Evolutionary conservation across 345 rosid genomes (phyloP).

Genomic region (Isatis tinctoria): DNA sequence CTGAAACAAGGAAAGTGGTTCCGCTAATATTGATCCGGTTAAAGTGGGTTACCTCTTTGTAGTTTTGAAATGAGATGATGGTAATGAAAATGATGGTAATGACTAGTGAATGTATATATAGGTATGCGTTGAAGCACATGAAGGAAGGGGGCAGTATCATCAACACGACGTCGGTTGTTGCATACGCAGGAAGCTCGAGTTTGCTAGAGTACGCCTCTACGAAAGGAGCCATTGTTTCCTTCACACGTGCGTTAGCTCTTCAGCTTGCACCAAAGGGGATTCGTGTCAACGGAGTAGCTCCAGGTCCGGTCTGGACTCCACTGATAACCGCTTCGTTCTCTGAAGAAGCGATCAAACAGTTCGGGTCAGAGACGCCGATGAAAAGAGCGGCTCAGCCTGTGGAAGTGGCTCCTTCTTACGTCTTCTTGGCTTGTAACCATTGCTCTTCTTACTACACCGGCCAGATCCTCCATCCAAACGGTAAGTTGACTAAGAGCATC

Average conservation of each 20-base stretch:
- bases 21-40: no score
- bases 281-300: conserved; percentile 72
- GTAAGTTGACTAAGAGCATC: conserved; percentile 29
- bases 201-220: conserved; percentile 70
- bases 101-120: not conserved
- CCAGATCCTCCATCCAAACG: conserved; percentile 80
- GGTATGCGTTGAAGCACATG: conserved; percentile 24
- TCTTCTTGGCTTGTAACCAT: conserved; percentile 68
- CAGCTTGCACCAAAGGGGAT: conserved; percentile 57
- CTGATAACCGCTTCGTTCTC: conserved; percentile 56
- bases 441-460: conserved; percentile 84
- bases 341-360: conserved; percentile 42
- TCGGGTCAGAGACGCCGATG: conserved; percentile 63
- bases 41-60: no score
- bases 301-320: conserved; percentile 88
- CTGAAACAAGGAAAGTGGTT: no score
- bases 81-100: no score
- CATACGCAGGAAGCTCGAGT: conserved; percentile 50
- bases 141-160: conserved; percentile 69
- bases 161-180: conserved; percentile 67
- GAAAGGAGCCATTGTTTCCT: conserved; percentile 74
- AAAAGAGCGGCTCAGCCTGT: conserved; percentile 75
- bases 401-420: conserved; percentile 67
- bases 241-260: conserved; percentile 68
- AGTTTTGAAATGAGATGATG: no score